phyloP scores from a whole-genome alignment of 768 basidiomycete genomes.

The Pisolithus orientalis region DNA sequence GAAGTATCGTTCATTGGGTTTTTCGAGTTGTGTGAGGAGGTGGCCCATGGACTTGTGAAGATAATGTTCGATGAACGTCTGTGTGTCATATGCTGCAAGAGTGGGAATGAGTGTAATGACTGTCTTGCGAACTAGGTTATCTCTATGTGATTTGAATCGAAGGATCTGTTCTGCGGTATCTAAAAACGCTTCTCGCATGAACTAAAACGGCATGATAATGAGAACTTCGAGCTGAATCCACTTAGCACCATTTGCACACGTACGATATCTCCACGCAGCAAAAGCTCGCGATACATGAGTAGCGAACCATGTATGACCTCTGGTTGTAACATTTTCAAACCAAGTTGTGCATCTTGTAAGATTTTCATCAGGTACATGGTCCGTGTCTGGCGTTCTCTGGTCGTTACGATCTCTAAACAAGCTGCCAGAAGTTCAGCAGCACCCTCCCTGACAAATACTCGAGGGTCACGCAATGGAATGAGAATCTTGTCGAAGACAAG shows the following conservation, averaged over 20 bases:
- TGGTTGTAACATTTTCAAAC: slow-evolving; percentile 71
- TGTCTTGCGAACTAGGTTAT: slow-evolving; percentile 83
- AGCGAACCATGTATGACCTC: slow-evolving; percentile 92
- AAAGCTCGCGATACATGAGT: slow-evolving; percentile 83
- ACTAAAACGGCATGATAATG: slow-evolving; percentile 36
- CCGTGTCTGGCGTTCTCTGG: slow-evolving; percentile 60
- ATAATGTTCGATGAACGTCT: slow-evolving; percentile 86
- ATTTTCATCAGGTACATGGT: slow-evolving; percentile 72
- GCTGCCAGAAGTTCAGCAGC: slow-evolving; percentile 92
- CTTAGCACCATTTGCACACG: slow-evolving; percentile 20
- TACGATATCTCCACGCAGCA: slow-evolving; percentile 93
- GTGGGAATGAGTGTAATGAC: slow-evolving; percentile 95
- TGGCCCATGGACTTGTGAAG: slow-evolving; percentile 93
- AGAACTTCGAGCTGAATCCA: background rate
- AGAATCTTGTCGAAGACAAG: slow-evolving; percentile 92
- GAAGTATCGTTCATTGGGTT: slow-evolving; percentile 81
- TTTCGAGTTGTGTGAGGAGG: slow-evolving; percentile 81
- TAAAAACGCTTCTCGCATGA: slow-evolving; percentile 82
- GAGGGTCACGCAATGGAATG: slow-evolving; percentile 80
- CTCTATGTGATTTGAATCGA: slow-evolving; percentile 81
- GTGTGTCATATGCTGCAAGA: slow-evolving; percentile 89
- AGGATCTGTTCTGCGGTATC: slow-evolving; percentile 88
- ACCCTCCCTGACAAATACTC: slow-evolving; percentile 87
- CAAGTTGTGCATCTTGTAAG: slow-evolving; percentile 81
- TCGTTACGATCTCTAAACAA: slow-evolving; percentile 81